Base-by-base conservation (phyloP, 2,329 filamentous ascomycete species). In the Fusarium pseudocircinatum region DNA sequence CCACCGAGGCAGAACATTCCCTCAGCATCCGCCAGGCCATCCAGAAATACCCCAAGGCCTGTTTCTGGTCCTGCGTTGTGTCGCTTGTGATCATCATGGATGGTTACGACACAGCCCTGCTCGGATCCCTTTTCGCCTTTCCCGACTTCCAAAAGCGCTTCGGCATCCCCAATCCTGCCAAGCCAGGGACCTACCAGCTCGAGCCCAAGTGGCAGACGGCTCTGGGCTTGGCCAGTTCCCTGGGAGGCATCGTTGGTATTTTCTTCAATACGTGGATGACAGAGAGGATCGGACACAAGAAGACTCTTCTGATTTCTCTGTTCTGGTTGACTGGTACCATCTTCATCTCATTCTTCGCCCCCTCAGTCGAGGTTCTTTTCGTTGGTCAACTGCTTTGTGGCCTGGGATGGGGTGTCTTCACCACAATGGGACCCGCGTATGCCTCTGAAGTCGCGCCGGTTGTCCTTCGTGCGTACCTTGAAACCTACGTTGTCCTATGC, bases 301-400 rank as follows among this genome's bases (percentile, higher is more conserved):
- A 85, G 76, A 89, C 87, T 9, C 85, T 91, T 30, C 22, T 54
- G 24, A 70, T 86, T 90, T 37, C 82, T 74, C 16, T 87, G 85
- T 10, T 67, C 88, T 53, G 68, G 80, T 7, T 57, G 12, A 67
- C 73, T 0, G 74, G 69, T 13, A 72, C 80, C 44, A 76, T 81
- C 32, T 79, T 80, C 32, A 76, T 81, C 22, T 75, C 77, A 9
- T 81, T 81, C 69, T 80, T 80, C 40, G 78, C 79, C 7, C 73
- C 79, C 6, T 80, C 78, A 9, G 77, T 85, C 7, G 74, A 80
- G 9, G 81, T 83, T 4, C 78, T 87, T 12, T 77, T 87, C 3
- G 81, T 84, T 11, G 85, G 84, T 10, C 81, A 87, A 64, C 78
- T 88, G 53, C 77, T 89, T 6, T 86, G 83, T 37, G 82, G 81